These are phyloP conservation scores for Talaromyces sp. DNA, from an alignment of 2,329 filamentous ascomycete species.

Conservation along the genomic window DNA sequence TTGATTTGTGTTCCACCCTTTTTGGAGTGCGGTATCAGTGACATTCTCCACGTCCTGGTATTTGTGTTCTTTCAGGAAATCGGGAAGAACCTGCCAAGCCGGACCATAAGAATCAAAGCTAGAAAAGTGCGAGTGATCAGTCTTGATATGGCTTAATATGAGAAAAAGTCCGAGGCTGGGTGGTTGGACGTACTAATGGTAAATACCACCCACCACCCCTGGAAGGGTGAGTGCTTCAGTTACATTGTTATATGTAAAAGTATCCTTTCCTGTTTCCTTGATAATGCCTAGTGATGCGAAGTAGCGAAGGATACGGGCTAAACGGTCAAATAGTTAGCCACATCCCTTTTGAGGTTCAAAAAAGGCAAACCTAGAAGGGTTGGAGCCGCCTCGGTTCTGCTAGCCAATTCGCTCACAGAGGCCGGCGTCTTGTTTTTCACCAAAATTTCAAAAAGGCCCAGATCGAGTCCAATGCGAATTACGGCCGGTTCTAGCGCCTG, in stretches of 20 bases:
- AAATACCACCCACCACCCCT: slow-evolving; percentile 16
- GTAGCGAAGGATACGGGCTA: slow-evolving; percentile 22
- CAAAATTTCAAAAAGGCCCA: slow-evolving; percentile 20
- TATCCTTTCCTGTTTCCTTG: slow-evolving; percentile 17
- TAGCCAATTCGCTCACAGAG: slow-evolving; percentile 16
- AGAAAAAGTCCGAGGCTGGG: neutral
- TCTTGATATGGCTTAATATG: neutral
- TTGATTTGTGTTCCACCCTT: neutral
- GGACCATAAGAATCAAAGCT: too few species aligned
- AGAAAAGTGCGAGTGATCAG: neutral
- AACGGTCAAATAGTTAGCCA: neutral
- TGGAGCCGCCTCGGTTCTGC: slow-evolving; percentile 11
- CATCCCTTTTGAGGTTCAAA: slow-evolving; percentile 4
- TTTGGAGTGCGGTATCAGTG: slow-evolving; percentile 2
- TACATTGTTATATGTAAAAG: slow-evolving; percentile 19
- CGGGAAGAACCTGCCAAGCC: neutral
- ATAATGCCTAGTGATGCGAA: slow-evolving; percentile 19
- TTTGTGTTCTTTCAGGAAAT: slow-evolving; percentile 1
- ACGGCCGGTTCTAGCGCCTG: slow-evolving; percentile 19
- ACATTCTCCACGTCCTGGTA: neutral
- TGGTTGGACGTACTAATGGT: slow-evolving; percentile 17
- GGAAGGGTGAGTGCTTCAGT: slow-evolving; percentile 17
- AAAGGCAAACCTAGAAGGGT: neutral
- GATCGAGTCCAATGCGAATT: slow-evolving; percentile 18
- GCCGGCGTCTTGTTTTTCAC: slow-evolving; percentile 13